Evolutionary conservation across 371 early-diverging fungal species (phyloP), one percentile per base, ranked within the genome.

Genomic region (Zychaea mexicana): DNA sequence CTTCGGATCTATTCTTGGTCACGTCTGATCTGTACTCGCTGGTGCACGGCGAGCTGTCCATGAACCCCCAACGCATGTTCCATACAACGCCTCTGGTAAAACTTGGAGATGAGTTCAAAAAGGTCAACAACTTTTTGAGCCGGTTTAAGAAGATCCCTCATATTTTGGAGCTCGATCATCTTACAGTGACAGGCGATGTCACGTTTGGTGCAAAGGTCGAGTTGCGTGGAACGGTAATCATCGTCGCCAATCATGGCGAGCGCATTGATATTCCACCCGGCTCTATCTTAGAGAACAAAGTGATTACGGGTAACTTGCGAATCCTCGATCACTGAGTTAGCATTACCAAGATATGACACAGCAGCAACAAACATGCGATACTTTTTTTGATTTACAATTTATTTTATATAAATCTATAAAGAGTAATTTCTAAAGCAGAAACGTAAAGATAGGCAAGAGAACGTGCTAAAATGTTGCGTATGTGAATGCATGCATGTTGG

Each of bases 161-260:
- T 75, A 98, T 99, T 66, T 83, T 99, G 6, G 99, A 99, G 66
- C 85, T 99, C 21, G 99, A 99, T 76, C 98, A 97, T 75, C 80
- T 99, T 49, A 99, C 99, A 2, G 98, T 99, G 12, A 94, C 97
- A 27, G 99, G 99, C 46, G 97, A 99, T 84, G 99, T 99, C 31
- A 87, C 87, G 15, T 98, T 99, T 78, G 99, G 99, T 31, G 84
- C 91, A 54, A 93, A 97, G 73, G 98, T 99, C 38, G 88, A 83
- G 31, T 82, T 99, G 28, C 86, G 92, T 68, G 99, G 99, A 52
- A 99, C 99, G 10, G 99, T 99, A 28, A 99, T 99, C 69, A 97
- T 99, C 70, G 96, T 99, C 13, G 99, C 99, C 33, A 98, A 97
- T 78, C 93, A 96, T 55, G 98, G 97, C 27, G 86, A 88, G 36